phyloP scores from a whole-genome alignment of 129 eudicot species.

The Arctium minus region DNA sequence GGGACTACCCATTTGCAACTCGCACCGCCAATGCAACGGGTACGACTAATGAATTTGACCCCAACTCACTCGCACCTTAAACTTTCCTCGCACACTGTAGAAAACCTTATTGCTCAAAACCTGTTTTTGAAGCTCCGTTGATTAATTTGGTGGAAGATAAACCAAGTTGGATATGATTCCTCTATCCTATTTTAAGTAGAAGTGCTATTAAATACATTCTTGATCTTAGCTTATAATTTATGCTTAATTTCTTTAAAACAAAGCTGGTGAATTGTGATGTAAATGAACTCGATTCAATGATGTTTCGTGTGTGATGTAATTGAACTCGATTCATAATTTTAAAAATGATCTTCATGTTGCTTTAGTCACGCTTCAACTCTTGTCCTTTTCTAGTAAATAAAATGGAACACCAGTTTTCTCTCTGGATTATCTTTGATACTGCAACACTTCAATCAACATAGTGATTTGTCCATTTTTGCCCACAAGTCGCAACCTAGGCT shows the following conservation, averaged over 20 bases:
- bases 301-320: not conserved
- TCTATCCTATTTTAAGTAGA: too few species aligned
- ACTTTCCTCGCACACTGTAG: conserved; percentile 56
- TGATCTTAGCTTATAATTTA: not conserved
- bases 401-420: too few species aligned
- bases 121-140: conserved; percentile 60
- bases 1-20: conserved; percentile 88
- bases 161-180: conserved; percentile 46
- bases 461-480: too few species aligned
- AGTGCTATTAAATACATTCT: not conserved
- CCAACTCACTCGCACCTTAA: conserved; percentile 55
- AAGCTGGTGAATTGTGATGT: conserved; percentile 5
- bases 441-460: too few species aligned
- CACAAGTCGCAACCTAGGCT: too few species aligned
- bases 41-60: conserved; percentile 65
- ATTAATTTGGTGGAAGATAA: not conserved
- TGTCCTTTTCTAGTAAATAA: too few species aligned
- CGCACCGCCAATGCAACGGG: conserved; percentile 66
- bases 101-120: conserved; percentile 58
- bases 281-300: conserved; percentile 18
- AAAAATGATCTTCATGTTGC: too few species aligned
- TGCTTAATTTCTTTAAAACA: not conserved
- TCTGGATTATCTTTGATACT: too few species aligned
- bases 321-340: too few species aligned
- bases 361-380: too few species aligned